Base-by-base conservation (phyloP, 257 asterid genomes). In the Catharanthus roseus region DNA sequence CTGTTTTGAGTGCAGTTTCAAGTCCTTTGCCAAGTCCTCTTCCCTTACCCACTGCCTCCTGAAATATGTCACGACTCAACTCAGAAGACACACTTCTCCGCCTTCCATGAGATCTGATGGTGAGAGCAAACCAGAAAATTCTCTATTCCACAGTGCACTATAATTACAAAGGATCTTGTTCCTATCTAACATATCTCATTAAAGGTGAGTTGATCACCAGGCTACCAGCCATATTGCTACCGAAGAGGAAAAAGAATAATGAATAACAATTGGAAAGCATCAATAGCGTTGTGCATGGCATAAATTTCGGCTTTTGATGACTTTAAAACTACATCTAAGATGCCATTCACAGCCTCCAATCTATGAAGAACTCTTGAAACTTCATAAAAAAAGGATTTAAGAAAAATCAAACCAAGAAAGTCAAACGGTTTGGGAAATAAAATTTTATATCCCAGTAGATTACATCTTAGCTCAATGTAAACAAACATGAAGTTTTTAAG, bases 41-140 rank as follows among this genome's bases (percentile, higher is more conserved):
- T 95, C 99, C 81, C 96, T 83, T 62, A 90, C 90, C 99, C 99
- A 95, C 77, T 88, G 97, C 63, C 92, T 88, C 82, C 98, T 89
- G 81, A 70, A 73, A 80, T 74, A 74, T 58, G 75, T n/a, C n/a
- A n/a, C n/a, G n/a, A n/a, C n/a, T n/a, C n/a, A n/a, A n/a, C n/a
- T n/a, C n/a, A n/a, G n/a, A n/a, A n/a, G n/a, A n/a, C n/a, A 23
- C 31, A 19, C 23, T n/a, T 24, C 53, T 28, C 66, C 3, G 50
- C 11, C n/a, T 47, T 10, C 49, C 13, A 57, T 68, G 31, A 36
- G 50, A 51, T 26, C 58, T 16, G 65, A 64, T 11, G 23, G 49
- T 19, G 29, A 50, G 49, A 38, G 24, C 19, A 60, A 11, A 38
- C 42, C 8, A 31, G 41, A 13, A 60, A 60, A 31, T 31, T 31